phyloP scores from a whole-genome alignment of 768 basidiomycete genomes.

The Agrocybe praecox region DNA sequence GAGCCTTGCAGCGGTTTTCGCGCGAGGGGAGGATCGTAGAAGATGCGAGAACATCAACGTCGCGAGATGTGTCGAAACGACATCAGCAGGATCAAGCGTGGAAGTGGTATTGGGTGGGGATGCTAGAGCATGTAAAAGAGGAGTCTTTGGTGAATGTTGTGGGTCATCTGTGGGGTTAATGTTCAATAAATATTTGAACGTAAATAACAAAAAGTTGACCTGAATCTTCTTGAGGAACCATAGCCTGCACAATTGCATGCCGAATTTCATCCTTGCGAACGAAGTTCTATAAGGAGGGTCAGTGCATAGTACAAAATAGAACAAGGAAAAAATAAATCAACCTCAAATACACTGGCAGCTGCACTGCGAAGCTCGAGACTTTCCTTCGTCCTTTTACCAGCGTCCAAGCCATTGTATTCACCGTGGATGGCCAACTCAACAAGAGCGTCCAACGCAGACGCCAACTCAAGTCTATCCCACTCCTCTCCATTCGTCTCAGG shows the following conservation, averaged over 20 bases:
- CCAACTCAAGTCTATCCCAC: conserved; percentile 84
- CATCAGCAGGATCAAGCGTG: conserved; percentile 51
- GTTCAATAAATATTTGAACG: background rate
- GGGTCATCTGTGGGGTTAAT: conserved; percentile 25
- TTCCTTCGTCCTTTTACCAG: conserved; percentile 60
- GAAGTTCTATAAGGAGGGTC: conserved; percentile 59
- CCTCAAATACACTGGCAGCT: conserved; percentile 85
- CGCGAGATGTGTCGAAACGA: conserved; percentile 73
- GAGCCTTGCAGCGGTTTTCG: conserved; percentile 63
- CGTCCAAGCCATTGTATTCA: conserved; percentile 76
- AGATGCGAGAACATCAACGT: conserved; percentile 81
- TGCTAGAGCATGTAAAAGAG: conserved; percentile 70
- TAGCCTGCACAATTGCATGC: conserved; percentile 68
- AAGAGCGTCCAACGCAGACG: conserved; percentile 81
- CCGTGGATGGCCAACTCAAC: conserved; percentile 86
- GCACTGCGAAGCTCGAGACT: conserved; percentile 75
- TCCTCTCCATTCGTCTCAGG: conserved; percentile 89
- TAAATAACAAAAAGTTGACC: conserved; percentile 19
- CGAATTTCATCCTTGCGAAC: conserved; percentile 73
- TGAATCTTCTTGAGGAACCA: conserved; percentile 64
- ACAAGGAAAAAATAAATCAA: conserved; percentile 24
- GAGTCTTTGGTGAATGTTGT: conserved; percentile 54
- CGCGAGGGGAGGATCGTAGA: conserved; percentile 64
- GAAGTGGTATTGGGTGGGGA: conserved; percentile 59
- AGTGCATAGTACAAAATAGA: background rate